Base-by-base conservation (phyloP, 2,329 filamentous ascomycete genomes). In the Apiospora sp. region DNA sequence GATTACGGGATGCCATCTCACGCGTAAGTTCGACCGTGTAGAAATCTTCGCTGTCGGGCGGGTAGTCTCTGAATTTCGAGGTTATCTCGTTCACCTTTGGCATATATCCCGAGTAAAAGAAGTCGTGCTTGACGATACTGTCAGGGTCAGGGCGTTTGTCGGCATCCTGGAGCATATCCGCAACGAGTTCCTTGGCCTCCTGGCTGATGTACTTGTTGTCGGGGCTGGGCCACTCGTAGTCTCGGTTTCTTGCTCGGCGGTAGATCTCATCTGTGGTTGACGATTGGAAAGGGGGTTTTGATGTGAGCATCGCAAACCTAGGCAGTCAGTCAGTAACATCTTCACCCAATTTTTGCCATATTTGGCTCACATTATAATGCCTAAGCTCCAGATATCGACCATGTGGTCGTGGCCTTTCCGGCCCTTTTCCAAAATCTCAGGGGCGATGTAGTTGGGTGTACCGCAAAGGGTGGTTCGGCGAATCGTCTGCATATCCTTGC, bases 351-450 rank as follows among this genome's bases (percentile, higher is more conserved):
- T 10, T n/a, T 58, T 34, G 13, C 14, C 22, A 67, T 3, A 44
- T 1, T 71, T 13, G 37, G 41, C 13, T 86, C 85, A 95, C 92
- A 97, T 95, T 81, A 99, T 99, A 76, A 99, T 96, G 27, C 97
- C 96, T 80, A 99, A 88, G 64, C 96, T 98, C 97, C 97, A 99
- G 72, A 99, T 94, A 81, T 99, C 96, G 4, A 99, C 96, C 86
- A 97, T 98, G 81, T 98, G 95, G 76, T 98, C 96, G 81, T 99
- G 96, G 0, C 96, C 96, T 78, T 96, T 94, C 80, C 94, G 96
- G 46, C 93, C 94, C 86, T 96, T 98, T 80, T 98, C 94, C 70
- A 99, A 84, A 74, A 99, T 98, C 80, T 99, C 96, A 0, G 96
- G 96, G 0, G 96, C 96, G 77, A 99, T 98, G 81, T 99, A 99